phyloP scores from a whole-genome alignment of 495 filamentous ascomycete genomes.

The Lentithecium fluviatile region DNA sequence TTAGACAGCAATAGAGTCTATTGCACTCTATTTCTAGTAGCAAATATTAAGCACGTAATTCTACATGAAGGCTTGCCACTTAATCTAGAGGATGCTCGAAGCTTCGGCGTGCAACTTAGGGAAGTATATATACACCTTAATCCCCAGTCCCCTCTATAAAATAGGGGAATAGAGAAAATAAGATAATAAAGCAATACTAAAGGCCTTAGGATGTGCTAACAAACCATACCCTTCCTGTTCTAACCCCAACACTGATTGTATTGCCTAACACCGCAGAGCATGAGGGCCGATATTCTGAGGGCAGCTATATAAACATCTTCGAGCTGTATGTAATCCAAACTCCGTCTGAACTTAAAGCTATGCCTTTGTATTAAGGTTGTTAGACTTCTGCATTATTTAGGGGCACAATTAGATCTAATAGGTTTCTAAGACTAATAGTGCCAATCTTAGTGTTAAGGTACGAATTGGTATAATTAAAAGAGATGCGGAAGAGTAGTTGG shows the following conservation, averaged over 20 bases:
- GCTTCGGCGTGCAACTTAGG: too few relatives aligned
- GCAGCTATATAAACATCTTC: neutral
- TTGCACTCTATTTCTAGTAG: too few relatives aligned
- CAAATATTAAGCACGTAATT: too few relatives aligned
- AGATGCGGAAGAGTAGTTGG: neutral
- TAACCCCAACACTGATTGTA: neutral
- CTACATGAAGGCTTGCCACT: too few relatives aligned
- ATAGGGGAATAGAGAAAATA: too few relatives aligned
- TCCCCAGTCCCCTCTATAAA: too few relatives aligned
- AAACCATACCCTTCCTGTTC: neutral
- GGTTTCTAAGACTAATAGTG: neutral
- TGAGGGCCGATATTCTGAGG: neutral
- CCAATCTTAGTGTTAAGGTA: neutral
- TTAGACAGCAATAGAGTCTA: too few relatives aligned
- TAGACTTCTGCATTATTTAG: neutral
- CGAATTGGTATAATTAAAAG: neutral
- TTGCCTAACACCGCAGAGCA: neutral
- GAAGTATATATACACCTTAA: too few relatives aligned
- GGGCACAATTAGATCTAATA: neutral
- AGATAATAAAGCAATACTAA: too few relatives aligned
- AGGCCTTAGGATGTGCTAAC: too few relatives aligned
- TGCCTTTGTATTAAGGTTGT: neutral
- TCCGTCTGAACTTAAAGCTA: neutral
- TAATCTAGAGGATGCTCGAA: too few relatives aligned
- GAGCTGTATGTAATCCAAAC: neutral